Evolutionary conservation across 2,329 filamentous ascomycete species (phyloP).

Genomic region (Aphanocladium album): DNA sequence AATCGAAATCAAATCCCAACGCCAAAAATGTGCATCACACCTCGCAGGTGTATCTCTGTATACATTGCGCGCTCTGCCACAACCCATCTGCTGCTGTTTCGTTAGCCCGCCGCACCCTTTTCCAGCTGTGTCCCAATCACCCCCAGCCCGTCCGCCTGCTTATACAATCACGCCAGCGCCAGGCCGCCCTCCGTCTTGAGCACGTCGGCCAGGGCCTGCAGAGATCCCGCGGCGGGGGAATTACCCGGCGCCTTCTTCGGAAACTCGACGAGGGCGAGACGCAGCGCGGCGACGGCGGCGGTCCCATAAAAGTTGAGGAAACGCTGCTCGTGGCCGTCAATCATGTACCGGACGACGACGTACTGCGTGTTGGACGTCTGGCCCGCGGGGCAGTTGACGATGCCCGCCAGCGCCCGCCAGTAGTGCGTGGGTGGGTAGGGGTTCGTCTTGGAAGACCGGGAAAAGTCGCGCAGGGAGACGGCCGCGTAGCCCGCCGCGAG

Average conservation of each 20-base stretch:
- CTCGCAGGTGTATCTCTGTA: not conserved
- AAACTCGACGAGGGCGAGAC: constrained; percentile 68
- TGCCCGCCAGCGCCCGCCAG: constrained; percentile 72
- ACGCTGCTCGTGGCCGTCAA: constrained; percentile 66
- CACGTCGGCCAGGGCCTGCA: constrained; percentile 50
- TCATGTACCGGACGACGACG: constrained; percentile 64
- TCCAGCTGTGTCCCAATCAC: not conserved
- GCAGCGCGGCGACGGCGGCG: constrained; percentile 65
- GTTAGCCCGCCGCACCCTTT: not conserved
- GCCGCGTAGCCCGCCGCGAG: constrained; percentile 80
- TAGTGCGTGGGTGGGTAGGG: constrained; percentile 76
- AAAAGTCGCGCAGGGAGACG: constrained; percentile 77
- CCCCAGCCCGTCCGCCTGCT: not conserved
- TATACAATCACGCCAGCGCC: constrained; percentile 19
- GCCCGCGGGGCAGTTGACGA: constrained; percentile 66
- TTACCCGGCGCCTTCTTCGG: constrained; percentile 50
- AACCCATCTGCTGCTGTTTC: not conserved
- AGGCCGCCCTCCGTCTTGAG: constrained; percentile 48
- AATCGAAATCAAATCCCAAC: not conserved
- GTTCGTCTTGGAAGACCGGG: constrained; percentile 60
- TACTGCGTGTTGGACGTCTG: constrained; percentile 70
- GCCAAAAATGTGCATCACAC: not conserved
- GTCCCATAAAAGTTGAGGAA: constrained; percentile 80
- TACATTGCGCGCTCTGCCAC: not conserved
- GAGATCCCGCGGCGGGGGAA: constrained; percentile 44